phyloP scores from a whole-genome alignment of 192 early-diverging fungal genomes.

The Obelidium mucronatum region DNA sequence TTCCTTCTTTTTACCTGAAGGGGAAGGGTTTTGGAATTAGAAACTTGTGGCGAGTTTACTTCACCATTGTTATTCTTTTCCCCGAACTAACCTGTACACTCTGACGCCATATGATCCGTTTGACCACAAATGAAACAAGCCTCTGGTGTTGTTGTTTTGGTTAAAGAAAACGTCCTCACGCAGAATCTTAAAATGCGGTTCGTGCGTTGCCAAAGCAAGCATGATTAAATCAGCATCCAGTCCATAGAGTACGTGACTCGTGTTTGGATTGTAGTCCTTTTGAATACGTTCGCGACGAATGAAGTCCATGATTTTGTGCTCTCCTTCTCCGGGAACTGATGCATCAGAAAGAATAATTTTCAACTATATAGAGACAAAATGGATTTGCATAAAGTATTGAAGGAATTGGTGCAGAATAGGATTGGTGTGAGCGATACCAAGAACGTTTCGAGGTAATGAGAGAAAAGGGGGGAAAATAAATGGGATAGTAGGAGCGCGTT shows the following conservation, averaged over 20 bases:
- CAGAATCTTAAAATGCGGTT: slow-evolving; percentile 95
- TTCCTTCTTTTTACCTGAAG: slow-evolving; percentile 66
- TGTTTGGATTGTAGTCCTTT: slow-evolving; percentile 86
- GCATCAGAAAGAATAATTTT: slow-evolving; percentile 94
- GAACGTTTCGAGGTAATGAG: not conserved
- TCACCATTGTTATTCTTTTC: no score
- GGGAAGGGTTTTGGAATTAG: no score
- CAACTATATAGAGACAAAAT: slow-evolving; percentile 49
- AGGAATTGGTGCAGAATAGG: not conserved
- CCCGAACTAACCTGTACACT: slow-evolving; percentile 48
- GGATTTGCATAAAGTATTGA: not conserved
- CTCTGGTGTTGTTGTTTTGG: slow-evolving; percentile 50
- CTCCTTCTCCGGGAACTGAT: slow-evolving; percentile 96
- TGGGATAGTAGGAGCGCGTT: not conserved
- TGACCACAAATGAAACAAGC: slow-evolving; percentile 65
- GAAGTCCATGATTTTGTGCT: slow-evolving; percentile 99
- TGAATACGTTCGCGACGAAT: slow-evolving; percentile 86
- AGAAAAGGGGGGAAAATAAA: not conserved
- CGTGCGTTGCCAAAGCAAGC: slow-evolving; percentile 94
- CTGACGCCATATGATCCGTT: slow-evolving; percentile 47
- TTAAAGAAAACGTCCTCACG: slow-evolving; percentile 93
- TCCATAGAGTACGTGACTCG: slow-evolving; percentile 94
- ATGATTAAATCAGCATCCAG: slow-evolving; percentile 98
- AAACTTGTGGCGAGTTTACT: not conserved
- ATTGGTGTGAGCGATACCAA: not conserved